Conservation (phyloP, 257 asterid species). For the Solanum corneliomulleri region DNA sequence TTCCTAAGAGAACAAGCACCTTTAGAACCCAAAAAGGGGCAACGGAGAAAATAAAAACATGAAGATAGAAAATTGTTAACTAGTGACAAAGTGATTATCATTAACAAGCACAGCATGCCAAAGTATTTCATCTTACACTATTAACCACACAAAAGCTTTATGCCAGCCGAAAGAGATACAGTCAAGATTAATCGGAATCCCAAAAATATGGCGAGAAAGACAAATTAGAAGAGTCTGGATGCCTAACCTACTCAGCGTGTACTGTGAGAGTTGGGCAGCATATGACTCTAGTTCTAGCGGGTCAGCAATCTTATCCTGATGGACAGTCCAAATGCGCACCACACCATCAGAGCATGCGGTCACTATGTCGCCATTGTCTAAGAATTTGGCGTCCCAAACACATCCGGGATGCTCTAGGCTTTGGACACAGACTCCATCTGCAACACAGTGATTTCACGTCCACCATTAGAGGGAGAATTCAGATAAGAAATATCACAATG, state of each 20-base stretch:
- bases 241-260: conserved; percentile 72
- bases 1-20: background rate
- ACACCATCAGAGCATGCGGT: conserved; percentile 98
- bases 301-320: conserved; percentile 63
- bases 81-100: background rate
- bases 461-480: background rate
- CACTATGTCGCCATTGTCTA: conserved; percentile 82
- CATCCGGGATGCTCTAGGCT: conserved; percentile 98
- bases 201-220: background rate
- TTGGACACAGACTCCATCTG: conserved; percentile 94
- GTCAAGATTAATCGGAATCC: background rate
- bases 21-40: background rate
- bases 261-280: conserved; percentile 56
- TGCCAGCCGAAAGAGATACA: background rate
- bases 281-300: conserved; percentile 54
- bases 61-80: background rate
- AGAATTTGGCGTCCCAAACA: conserved; percentile 94
- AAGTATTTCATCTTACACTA: background rate
- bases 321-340: conserved; percentile 82
- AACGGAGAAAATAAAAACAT: background rate
- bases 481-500: background rate
- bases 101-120: background rate
- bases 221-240: conserved; percentile 9
- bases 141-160: background rate
- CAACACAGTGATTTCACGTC: conserved; percentile 16